Evolutionary conservation across 345 rosid species (phyloP), one percentile per base, ranked within the genome.

Genomic region (Aquilaria yunnanensis): DNA sequence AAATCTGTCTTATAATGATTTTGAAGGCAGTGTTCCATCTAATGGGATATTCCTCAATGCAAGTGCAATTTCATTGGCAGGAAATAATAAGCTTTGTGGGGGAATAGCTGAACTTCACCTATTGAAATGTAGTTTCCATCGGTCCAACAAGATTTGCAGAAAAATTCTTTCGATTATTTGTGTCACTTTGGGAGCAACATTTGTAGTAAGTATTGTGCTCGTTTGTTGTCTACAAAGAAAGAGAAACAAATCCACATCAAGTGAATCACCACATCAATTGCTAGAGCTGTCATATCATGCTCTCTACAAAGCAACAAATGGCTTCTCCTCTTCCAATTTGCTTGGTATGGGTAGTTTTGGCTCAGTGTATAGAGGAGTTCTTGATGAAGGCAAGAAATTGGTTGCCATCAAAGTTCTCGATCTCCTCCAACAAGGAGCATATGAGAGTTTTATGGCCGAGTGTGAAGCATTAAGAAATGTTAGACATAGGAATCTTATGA

Each of bases 11-110:
- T 64, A 58, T 34, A 83, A 83, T 16, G 30, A 76, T 51, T 71
- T 83, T 0, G 81, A 80, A 33, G 83, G 85, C 3, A 67, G 59
- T 37, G 13, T 78, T n/a, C 83, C 80, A 12, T n/a, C 13, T 11
- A 16, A 43, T 57, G 80, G 88, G 8, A 32, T 70, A 9, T 80
- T 80, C 47, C 29, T 10, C 56, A 74, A 78, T 61, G 56, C 57
- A 4, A 80, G 74, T 62, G 75, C 63, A 9, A 13, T 60, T 10
- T 72, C 67, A 0, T 10, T 83, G 32, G 9, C n/a, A 0, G 80
- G 81, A 13, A 83, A 78, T 10, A 23, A 1, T 14, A 64, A 71
- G 47, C 76, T 80, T 14, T 80, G 80, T 53, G 80, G 81, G 9
- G 85, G 81, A 7, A 12, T 65, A 9, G 53, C 57, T 29, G 5